A percentile compares a stretch with the other conserved stretches of the same genome.
Conservation (phyloP, 2,329 filamentous ascomycete species). For the Blastomyces emzantsi region DNA sequence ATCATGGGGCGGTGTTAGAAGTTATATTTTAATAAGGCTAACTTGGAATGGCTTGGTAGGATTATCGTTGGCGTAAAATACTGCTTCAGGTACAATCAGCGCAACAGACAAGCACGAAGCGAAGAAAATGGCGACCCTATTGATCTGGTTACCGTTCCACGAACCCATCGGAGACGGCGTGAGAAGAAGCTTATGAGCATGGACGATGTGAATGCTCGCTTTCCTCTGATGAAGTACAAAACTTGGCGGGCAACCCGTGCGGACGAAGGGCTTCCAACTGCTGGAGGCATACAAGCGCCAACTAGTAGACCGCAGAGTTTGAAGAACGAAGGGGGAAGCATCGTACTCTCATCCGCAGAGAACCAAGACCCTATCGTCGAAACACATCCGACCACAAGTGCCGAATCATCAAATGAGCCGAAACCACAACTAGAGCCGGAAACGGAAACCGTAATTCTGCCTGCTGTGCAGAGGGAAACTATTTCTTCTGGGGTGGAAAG, state of each 20-base stretch:
- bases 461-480: background rate
- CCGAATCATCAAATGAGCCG: constrained; percentile 6
- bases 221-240: constrained; percentile 95
- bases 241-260: constrained; percentile 79
- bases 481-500: background rate
- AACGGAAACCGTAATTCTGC: background rate
- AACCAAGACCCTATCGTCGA: constrained; percentile 21
- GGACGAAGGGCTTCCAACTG: constrained; percentile 70
- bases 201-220: constrained; percentile 97
- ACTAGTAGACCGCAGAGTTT: constrained; percentile 65
- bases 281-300: constrained; percentile 70
- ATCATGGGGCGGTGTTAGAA: background rate
- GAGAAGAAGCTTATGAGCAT: constrained; percentile 99
- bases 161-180: constrained; percentile 73
- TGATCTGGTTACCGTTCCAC: constrained; percentile 73
- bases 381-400: constrained; percentile 16
- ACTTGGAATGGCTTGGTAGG: constrained; percentile 45
- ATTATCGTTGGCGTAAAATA: constrained; percentile 99
- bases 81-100: constrained; percentile 95
- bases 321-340: constrained; percentile 50
- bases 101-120: constrained; percentile 68
- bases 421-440: background rate
- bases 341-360: constrained; percentile 40
- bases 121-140: constrained; percentile 81
- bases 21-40: constrained; percentile 1